Evolutionary conservation across 805 yeast species (phyloP).

Genomic region (Metschnikowia lochheadii): DNA sequence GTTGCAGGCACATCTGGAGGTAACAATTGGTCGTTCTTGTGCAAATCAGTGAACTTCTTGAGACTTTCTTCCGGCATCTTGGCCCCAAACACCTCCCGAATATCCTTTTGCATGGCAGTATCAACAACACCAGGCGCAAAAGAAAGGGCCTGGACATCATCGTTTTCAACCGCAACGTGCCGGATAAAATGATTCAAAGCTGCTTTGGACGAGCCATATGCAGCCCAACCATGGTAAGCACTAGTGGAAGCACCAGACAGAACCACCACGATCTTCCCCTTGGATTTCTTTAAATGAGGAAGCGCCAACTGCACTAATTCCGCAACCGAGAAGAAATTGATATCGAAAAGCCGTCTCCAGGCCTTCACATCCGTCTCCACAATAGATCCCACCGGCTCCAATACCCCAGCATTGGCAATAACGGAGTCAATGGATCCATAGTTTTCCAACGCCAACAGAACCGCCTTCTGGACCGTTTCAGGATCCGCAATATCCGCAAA

Average conservation of each 20-base stretch:
- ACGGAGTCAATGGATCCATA: conserved; percentile 61
- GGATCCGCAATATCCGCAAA: conserved; percentile 59
- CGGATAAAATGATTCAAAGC: conserved; percentile 76
- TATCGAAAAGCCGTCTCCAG: conserved; percentile 66
- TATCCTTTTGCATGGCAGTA: conserved; percentile 81
- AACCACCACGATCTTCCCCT: conserved; percentile 71
- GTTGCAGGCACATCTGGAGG: conserved; percentile 71
- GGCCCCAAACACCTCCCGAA: conserved; percentile 58
- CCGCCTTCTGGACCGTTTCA: conserved; percentile 31
- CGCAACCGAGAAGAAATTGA: conserved; percentile 76
- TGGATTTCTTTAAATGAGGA: conserved; percentile 51
- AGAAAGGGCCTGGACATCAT: conserved; percentile 53
- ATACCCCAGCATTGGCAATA: conserved; percentile 76
- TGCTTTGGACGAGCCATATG: conserved; percentile 89
- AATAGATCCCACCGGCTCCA: conserved; percentile 68
- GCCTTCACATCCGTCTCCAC: conserved; percentile 47
- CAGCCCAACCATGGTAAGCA: conserved; percentile 73
- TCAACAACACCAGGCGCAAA: conserved; percentile 95
- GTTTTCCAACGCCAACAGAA: conserved; percentile 41
- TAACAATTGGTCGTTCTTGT: conserved; percentile 53
- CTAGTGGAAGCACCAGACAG: conserved; percentile 83
- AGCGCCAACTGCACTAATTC: conserved; percentile 51
- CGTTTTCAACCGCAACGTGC: conserved; percentile 67
- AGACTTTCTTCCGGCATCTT: conserved; percentile 60
- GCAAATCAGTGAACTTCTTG: conserved; percentile 60